phyloP scores from a whole-genome alignment of 2,329 filamentous ascomycete genomes.

The Scytalidium sp. region DNA sequence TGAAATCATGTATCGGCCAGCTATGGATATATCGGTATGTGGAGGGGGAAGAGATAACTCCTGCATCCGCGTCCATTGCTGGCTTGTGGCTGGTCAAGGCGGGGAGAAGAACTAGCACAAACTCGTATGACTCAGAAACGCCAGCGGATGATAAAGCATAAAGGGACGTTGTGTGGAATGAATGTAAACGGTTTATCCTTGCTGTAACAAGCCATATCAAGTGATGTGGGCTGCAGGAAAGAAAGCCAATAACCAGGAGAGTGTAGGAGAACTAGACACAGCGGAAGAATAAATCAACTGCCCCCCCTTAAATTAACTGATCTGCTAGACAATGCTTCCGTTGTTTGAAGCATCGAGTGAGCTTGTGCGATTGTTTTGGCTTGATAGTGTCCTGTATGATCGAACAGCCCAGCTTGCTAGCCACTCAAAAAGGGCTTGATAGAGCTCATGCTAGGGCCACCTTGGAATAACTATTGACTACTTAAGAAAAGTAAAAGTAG shows the following conservation, averaged over 20 bases:
- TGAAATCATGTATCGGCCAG: background rate
- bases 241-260: conserved; percentile 8
- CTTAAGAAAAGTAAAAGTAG: too few species aligned
- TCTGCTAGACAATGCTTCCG: too few species aligned
- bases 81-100: background rate
- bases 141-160: background rate
- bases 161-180: background rate
- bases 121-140: background rate
- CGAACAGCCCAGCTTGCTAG: too few species aligned
- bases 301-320: background rate
- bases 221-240: conserved; percentile 7
- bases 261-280: conserved; percentile 12
- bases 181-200: background rate
- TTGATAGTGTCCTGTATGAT: too few species aligned
- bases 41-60: background rate
- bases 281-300: background rate
- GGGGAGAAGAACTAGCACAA: background rate
- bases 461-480: too few species aligned
- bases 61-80: background rate
- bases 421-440: too few species aligned
- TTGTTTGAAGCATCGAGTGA: too few species aligned
- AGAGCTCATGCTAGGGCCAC: too few species aligned
- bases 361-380: too few species aligned
- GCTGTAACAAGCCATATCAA: conserved; percentile 5
- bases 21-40: background rate